phyloP scores from a whole-genome alignment of 805 yeast species.

The Candida railenensis region DNA sequence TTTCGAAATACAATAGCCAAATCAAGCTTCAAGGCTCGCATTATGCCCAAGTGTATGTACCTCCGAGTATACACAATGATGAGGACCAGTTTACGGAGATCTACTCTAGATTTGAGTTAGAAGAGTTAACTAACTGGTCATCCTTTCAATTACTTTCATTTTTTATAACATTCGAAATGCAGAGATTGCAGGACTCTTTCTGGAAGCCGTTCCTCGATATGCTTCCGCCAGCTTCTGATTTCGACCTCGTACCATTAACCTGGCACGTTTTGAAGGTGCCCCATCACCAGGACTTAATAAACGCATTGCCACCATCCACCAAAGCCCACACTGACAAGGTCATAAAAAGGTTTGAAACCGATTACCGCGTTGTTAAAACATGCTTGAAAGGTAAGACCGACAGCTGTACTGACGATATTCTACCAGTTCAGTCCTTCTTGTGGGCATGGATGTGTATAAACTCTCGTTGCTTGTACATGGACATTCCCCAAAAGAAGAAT shows the following conservation, averaged over 20 bases:
- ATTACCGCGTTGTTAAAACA: slow-evolving; percentile 37
- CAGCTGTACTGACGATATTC: not conserved
- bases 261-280: slow-evolving; percentile 48
- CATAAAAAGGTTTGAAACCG: slow-evolving; percentile 40
- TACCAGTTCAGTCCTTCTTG: slow-evolving; percentile 35
- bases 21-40: slow-evolving; percentile 25
- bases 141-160: slow-evolving; percentile 62
- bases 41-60: slow-evolving; percentile 21
- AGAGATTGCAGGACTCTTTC: slow-evolving; percentile 41
- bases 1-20: slow-evolving; percentile 40
- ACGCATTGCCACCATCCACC: slow-evolving; percentile 46
- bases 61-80: slow-evolving; percentile 11
- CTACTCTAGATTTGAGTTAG: slow-evolving; percentile 28
- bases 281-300: slow-evolving; percentile 24
- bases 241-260: slow-evolving; percentile 56
- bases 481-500: slow-evolving; percentile 52
- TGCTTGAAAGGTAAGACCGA: not conserved
- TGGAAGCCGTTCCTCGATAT: slow-evolving; percentile 71
- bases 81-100: slow-evolving; percentile 25
- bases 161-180: slow-evolving; percentile 46
- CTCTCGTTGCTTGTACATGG: slow-evolving; percentile 85
- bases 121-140: slow-evolving; percentile 41
- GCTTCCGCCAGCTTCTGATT: slow-evolving; percentile 58
- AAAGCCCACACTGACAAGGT: slow-evolving; percentile 42
- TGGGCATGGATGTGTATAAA: slow-evolving; percentile 89